These are phyloP conservation scores for Wallacemonas sp. DNA, from an alignment of 208 protist genomes.

Conservation along the genomic window DNA sequence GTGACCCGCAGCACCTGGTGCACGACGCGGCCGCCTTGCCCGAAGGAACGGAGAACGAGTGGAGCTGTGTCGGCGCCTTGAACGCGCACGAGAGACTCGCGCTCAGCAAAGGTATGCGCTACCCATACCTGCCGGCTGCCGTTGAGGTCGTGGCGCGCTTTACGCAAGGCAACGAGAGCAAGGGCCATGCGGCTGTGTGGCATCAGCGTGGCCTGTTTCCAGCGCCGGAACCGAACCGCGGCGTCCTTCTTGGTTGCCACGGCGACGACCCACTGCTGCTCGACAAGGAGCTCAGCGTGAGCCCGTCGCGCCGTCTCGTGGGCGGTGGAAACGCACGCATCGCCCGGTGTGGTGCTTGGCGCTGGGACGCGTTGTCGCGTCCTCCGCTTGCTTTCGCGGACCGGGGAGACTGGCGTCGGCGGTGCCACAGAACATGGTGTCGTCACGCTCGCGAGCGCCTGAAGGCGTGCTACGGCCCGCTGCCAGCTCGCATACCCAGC, in stretches of 20 bases:
- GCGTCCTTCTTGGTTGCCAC: neutral
- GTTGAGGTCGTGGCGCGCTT: neutral
- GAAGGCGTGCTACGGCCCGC: neutral
- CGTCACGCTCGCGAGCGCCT: neutral
- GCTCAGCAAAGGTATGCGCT: neutral
- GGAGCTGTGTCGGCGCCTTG: neutral
- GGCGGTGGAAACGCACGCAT: no score
- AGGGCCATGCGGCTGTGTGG: neutral
- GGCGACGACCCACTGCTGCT: neutral
- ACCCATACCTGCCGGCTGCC: neutral
- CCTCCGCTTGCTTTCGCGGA: no score
- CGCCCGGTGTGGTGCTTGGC: no score
- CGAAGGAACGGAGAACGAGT: neutral
- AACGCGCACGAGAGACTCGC: neutral
- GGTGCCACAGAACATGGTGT: no score
- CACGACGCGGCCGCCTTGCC: no score
- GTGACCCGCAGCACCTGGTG: no score
- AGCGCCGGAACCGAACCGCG: neutral
- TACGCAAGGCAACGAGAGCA: neutral
- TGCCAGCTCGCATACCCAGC: neutral
- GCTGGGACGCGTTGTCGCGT: no score
- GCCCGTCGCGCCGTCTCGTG: neutral
- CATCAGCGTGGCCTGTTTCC: neutral
- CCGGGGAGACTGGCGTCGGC: no score
- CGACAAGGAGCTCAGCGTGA: neutral